Conservation (phyloP, 495 filamentous ascomycete genomes). For the Sabuloglossum arenarium region DNA sequence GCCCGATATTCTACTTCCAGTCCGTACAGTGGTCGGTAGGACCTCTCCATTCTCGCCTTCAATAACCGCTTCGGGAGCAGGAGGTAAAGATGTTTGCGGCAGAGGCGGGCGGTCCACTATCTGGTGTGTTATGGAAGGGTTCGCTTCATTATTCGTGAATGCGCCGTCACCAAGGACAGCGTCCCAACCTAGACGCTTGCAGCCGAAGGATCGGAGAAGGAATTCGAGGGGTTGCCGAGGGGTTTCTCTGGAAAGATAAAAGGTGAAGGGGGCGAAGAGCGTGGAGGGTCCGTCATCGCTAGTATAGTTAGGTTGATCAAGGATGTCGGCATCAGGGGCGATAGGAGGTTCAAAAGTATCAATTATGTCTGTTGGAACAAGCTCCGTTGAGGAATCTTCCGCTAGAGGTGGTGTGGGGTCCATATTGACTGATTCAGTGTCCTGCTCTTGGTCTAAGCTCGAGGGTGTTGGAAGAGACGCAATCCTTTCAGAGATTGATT, state of each 20-base stretch:
- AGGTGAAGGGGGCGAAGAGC: constrained; percentile 69
- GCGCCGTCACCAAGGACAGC: constrained; percentile 71
- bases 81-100: constrained; percentile 35
- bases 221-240: constrained; percentile 84
- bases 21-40: constrained; percentile 18
- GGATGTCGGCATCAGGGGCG: constrained; percentile 57
- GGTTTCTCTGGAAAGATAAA: constrained; percentile 87
- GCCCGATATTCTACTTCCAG: constrained; percentile 54
- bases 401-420: constrained; percentile 15
- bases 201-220: constrained; percentile 82
- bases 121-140: constrained; percentile 84
- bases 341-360: constrained; percentile 70
- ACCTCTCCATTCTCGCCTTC: constrained; percentile 15
- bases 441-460: neutral
- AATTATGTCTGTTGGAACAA: constrained; percentile 37
- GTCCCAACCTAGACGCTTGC: constrained; percentile 92
- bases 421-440: constrained; percentile 19
- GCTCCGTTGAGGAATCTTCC: constrained; percentile 17
- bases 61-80: constrained; percentile 28
- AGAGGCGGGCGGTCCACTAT: constrained; percentile 76
- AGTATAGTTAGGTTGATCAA: constrained; percentile 57
- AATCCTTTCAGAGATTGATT: constrained; percentile 12
- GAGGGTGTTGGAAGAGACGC: constrained; percentile 8
- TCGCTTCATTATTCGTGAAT: constrained; percentile 71
- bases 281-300: constrained; percentile 29